Evolutionary conservation across 2,329 filamentous ascomycete genomes (phyloP), one percentile per base, ranked within the genome.

Genomic region (Alternaria metachromatica): DNA sequence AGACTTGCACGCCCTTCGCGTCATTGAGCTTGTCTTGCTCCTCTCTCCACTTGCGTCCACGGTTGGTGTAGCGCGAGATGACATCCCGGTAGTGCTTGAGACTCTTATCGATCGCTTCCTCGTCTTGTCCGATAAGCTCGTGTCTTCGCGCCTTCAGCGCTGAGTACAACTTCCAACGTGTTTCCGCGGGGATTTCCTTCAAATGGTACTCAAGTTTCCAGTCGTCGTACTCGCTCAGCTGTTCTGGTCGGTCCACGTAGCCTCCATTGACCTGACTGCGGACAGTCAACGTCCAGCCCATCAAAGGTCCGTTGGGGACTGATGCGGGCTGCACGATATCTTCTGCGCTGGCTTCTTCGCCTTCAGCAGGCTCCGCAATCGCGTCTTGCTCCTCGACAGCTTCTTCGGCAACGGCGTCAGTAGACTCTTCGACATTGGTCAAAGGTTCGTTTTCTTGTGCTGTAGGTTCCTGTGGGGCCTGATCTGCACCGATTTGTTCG

Each of bases 191-290:
- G 9, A 80, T 82, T 67, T 94, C 91, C 49, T 86, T 85, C 51
- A 97, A 81, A 37, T 89, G 85, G 79, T 97, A 97, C 71, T 96
- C 88, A n/a, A 97, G 83, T 0, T 82, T 78, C 94, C 94, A 97
- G 8, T 82, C 73, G 67, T 88, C 85, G 0, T 72, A 20, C 13
- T 72, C 30, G 0, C 55, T 78, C 49, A 90, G 76, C 0, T 83
- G 70, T 2, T 80, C 67, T 0, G 93, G 92, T 4, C 93, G 89
- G 0, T 82, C 75, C 1, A 93, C 87, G 58, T 87, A 86, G 12
- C 82, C 58, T 18, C 87, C 89, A 73, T 96, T 90, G 58, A 97
- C 86, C 67, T 87, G 87, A 82, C 92, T 96, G 68, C 88, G 88
- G 54, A 93, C 83, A 0, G 88, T 90, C 59, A 97, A 82, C 13